These are phyloP conservation scores for Talaromyces borbonicus DNA, from an alignment of 495 filamentous ascomycete genomes.

Conservation along the genomic window DNA sequence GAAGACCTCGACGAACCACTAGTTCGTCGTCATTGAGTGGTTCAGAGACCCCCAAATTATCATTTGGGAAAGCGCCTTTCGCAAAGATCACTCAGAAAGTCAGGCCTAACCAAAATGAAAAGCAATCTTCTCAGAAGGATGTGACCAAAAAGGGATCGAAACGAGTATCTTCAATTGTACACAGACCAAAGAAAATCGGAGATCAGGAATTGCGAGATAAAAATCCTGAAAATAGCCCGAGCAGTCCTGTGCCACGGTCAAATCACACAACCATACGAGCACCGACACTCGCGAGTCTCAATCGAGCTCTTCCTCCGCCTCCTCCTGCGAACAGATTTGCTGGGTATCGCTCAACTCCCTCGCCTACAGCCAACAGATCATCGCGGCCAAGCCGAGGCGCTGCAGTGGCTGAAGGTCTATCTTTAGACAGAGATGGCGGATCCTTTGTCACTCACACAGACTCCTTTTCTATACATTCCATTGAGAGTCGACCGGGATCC, in stretches of 20 bases:
- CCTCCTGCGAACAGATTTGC: constrained; percentile 23
- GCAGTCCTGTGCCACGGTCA: neutral
- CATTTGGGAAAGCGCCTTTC: constrained; percentile 20
- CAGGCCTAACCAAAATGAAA: constrained; percentile 19
- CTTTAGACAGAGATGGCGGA: constrained; percentile 42
- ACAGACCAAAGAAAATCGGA: neutral
- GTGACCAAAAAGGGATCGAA: constrained; percentile 10
- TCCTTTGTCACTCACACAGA: constrained; percentile 51
- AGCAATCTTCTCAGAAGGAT: constrained; percentile 14
- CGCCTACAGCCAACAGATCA: constrained; percentile 12
- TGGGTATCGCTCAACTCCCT: constrained; percentile 15
- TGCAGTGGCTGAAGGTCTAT: constrained; percentile 36
- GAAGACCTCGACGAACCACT: constrained; percentile 1
- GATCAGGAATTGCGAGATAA: neutral
- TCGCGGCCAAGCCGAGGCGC: constrained; percentile 17
- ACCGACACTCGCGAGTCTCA: constrained; percentile 9
- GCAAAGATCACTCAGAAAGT: constrained; percentile 29
- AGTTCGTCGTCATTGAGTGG: constrained; percentile 8
- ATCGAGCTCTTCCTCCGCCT: constrained; percentile 32
- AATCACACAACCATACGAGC: neutral
- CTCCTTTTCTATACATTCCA: constrained; percentile 44
- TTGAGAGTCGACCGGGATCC: constrained; percentile 38
- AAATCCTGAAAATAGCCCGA: neutral
- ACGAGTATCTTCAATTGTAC: neutral
- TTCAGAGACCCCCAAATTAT: constrained; percentile 10